phyloP scores from a whole-genome alignment of 2,329 filamentous ascomycete species.

The Arachnomyces sp. region DNA sequence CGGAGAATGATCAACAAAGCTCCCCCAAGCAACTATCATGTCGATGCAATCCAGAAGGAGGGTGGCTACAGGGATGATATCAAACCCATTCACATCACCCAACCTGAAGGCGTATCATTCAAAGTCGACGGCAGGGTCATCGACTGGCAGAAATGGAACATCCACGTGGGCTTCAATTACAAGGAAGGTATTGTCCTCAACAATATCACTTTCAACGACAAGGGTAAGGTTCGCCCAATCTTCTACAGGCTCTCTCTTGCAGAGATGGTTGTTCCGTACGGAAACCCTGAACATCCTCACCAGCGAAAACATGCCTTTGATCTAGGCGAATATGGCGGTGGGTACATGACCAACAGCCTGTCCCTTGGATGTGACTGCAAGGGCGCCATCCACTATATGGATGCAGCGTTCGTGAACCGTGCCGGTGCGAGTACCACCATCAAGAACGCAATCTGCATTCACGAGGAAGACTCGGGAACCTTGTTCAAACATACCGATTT shows the following conservation, averaged over 20 bases:
- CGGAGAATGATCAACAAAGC: slow-evolving; percentile 67
- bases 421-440: slow-evolving; percentile 69
- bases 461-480: slow-evolving; percentile 87
- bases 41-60: slow-evolving; percentile 61
- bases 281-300: slow-evolving; percentile 43
- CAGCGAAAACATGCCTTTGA: slow-evolving; percentile 44
- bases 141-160: slow-evolving; percentile 87
- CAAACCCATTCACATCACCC: slow-evolving; percentile 81
- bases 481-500: slow-evolving; percentile 94
- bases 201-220: slow-evolving; percentile 85
- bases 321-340: slow-evolving; percentile 40
- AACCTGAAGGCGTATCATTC: slow-evolving; percentile 85
- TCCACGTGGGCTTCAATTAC: slow-evolving; percentile 94
- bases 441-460: slow-evolving; percentile 92
- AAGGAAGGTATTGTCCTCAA: slow-evolving; percentile 83
- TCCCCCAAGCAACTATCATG: slow-evolving; percentile 71
- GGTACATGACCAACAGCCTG: slow-evolving; percentile 43
- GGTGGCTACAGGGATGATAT: slow-evolving; percentile 71
- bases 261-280: slow-evolving; percentile 85
- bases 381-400: slow-evolving; percentile 83
- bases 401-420: slow-evolving; percentile 74
- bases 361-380: slow-evolving; percentile 58
- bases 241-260: slow-evolving; percentile 86
- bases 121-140: slow-evolving; percentile 64
- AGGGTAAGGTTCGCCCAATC: slow-evolving; percentile 64